A percentile compares a stretch with the other conserved stretches of the same genome.
Conservation (phyloP, 345 rosid genomes). For the Euphorbia tirucalli region DNA sequence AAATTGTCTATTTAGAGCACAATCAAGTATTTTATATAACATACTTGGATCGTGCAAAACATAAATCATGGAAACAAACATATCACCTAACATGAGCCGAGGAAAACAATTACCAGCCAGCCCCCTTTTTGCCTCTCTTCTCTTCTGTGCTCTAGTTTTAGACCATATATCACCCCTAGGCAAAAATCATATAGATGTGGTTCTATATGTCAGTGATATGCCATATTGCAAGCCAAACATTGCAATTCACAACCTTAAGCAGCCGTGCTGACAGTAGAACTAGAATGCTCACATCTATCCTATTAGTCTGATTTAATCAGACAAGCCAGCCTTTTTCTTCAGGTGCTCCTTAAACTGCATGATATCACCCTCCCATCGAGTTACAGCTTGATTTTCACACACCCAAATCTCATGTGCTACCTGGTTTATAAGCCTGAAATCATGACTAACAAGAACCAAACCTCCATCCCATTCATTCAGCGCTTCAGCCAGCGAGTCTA, state of each 20-base stretch:
- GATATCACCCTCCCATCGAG: conserved; percentile 78
- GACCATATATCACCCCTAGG: neutral
- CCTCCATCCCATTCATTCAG: conserved; percentile 90
- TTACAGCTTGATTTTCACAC: conserved; percentile 65
- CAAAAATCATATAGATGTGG: neutral
- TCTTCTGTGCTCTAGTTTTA: conserved; percentile 1
- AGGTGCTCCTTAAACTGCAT: conserved; percentile 84
- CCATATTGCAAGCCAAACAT: neutral
- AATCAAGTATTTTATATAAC: neutral
- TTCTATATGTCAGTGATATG: neutral
- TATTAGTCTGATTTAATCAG: conserved; percentile 28
- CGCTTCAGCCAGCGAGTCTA: conserved; percentile 86
- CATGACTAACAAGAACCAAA: conserved; percentile 82
- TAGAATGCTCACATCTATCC: neutral
- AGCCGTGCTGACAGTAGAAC: neutral
- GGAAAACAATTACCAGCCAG: conserved; percentile 29
- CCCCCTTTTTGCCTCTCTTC: conserved; percentile 10
- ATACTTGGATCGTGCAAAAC: neutral
- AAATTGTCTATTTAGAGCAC: neutral
- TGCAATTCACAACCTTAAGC: neutral
- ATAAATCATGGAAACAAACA: neutral
- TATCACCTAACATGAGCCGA: conserved; percentile 3
- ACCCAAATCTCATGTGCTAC: conserved; percentile 91
- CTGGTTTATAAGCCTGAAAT: conserved; percentile 86
- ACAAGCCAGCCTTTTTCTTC: conserved; percentile 69